phyloP scores from a whole-genome alignment of 768 basidiomycete genomes.

The Pilatotrama ljubarskyi region DNA sequence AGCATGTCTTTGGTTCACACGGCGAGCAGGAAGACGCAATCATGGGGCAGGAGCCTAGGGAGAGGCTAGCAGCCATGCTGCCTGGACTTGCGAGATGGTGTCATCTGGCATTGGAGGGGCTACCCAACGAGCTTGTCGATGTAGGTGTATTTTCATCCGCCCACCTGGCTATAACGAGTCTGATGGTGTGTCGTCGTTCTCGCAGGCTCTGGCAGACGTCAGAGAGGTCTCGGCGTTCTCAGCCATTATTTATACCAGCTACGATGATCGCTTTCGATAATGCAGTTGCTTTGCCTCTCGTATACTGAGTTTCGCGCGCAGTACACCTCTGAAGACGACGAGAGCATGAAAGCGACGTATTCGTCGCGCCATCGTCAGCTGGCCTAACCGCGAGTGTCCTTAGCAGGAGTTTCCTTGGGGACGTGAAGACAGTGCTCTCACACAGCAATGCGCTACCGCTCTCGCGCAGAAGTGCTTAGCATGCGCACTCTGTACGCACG shows the following conservation, averaged over 20 bases:
- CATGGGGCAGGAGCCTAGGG: slow-evolving; percentile 44
- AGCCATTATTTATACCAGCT: slow-evolving; percentile 72
- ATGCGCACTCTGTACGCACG: background rate
- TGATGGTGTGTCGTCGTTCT: background rate
- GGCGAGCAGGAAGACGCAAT: slow-evolving; percentile 24
- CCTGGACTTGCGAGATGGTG: slow-evolving; percentile 83
- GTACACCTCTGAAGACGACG: too few relatives aligned
- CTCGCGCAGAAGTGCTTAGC: background rate
- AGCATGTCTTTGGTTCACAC: slow-evolving; percentile 52
- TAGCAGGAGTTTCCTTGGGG: too few relatives aligned
- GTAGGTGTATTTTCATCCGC: slow-evolving; percentile 45
- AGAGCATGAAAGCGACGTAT: too few relatives aligned
- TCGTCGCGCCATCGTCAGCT: too few relatives aligned
- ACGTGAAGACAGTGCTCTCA: background rate
- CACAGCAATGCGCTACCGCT: background rate
- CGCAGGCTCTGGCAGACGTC: slow-evolving; percentile 59
- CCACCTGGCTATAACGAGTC: background rate
- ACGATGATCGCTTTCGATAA: slow-evolving; percentile 53
- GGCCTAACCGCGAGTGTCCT: too few relatives aligned
- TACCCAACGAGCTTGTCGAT: slow-evolving; percentile 83
- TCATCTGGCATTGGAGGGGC: slow-evolving; percentile 59
- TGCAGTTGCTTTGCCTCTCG: slow-evolving; percentile 13
- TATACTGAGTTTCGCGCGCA: background rate
- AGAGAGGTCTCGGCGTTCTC: slow-evolving; percentile 68
- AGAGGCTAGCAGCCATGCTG: slow-evolving; percentile 76